Conservation (phyloP, 495 filamentous ascomycete species). For the Daldinia concentrica region DNA sequence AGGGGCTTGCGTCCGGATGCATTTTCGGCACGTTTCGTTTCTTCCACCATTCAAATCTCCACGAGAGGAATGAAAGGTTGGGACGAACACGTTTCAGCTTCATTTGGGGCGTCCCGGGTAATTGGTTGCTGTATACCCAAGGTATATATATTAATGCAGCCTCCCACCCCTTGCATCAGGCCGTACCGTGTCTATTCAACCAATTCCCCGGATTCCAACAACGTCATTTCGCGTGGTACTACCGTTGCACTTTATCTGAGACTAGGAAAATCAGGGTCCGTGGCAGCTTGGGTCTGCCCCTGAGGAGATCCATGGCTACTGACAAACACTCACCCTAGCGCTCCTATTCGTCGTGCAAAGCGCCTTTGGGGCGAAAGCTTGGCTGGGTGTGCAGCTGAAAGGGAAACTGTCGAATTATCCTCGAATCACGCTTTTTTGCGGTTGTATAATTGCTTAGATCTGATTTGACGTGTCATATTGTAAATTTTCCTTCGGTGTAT, state of each 20-base stretch:
- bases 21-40: neutral
- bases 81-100: conserved; percentile 35
- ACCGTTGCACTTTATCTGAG: conserved; percentile 20
- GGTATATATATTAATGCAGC: conserved; percentile 7
- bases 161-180: conserved; percentile 21
- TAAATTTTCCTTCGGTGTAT: neutral
- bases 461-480: neutral
- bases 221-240: conserved; percentile 23
- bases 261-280: conserved; percentile 4
- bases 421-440: conserved; percentile 15
- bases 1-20: neutral
- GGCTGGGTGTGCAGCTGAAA: neutral
- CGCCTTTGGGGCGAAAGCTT: neutral
- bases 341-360: neutral
- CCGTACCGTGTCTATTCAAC: neutral
- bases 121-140: conserved; percentile 23
- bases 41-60: neutral
- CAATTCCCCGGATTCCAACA: conserved; percentile 17
- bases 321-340: neutral
- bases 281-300: conserved; percentile 3
- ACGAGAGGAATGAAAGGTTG: neutral
- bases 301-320: neutral
- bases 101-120: neutral
- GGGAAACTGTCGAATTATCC: conserved; percentile 3
- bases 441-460: neutral